These are phyloP conservation scores for Cordia subcordata DNA, from an alignment of 257 asterid genomes.

Conservation along the genomic window DNA sequence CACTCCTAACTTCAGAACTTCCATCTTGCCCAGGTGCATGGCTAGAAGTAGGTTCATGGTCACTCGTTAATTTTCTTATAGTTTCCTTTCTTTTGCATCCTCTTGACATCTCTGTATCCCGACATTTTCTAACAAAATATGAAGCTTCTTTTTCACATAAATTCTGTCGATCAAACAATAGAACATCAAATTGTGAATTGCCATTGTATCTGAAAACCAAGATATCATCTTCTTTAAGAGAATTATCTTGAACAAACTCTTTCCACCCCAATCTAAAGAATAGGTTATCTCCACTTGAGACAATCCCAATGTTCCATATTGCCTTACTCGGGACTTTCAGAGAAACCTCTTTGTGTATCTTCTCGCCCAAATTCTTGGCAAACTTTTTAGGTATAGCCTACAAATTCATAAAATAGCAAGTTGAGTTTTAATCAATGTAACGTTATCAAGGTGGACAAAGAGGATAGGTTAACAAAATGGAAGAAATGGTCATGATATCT, in stretches of 20 bases:
- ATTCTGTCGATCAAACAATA: conserved; percentile 24
- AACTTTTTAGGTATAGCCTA: conserved; percentile 35
- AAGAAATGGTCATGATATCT: no score
- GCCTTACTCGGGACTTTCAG: conserved; percentile 37
- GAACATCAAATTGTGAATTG: conserved; percentile 21
- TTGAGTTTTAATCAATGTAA: not conserved
- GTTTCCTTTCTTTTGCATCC: conserved; percentile 12
- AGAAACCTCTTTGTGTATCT: conserved; percentile 20
- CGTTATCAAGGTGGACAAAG: no score
- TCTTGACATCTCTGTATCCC: conserved; percentile 9
- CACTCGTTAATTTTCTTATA: not conserved
- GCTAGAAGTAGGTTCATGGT: not conserved
- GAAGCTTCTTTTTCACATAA: conserved; percentile 35
- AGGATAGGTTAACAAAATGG: no score
- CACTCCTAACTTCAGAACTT: conserved; percentile 4
- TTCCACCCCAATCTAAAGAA: conserved; percentile 32
- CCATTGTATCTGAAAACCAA: conserved; percentile 22
- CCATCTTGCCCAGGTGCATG: not conserved
- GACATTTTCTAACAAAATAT: conserved; percentile 29
- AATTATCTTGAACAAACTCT: conserved; percentile 29
- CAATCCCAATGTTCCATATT: conserved; percentile 23
- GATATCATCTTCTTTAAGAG: conserved; percentile 23
- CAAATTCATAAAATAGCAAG: not conserved
- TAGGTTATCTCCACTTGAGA: conserved; percentile 6
- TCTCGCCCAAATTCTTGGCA: conserved; percentile 23